phyloP scores from a whole-genome alignment of 2,329 filamentous ascomycete genomes.

The Ophiocordyceps camponoti-leonardi region DNA sequence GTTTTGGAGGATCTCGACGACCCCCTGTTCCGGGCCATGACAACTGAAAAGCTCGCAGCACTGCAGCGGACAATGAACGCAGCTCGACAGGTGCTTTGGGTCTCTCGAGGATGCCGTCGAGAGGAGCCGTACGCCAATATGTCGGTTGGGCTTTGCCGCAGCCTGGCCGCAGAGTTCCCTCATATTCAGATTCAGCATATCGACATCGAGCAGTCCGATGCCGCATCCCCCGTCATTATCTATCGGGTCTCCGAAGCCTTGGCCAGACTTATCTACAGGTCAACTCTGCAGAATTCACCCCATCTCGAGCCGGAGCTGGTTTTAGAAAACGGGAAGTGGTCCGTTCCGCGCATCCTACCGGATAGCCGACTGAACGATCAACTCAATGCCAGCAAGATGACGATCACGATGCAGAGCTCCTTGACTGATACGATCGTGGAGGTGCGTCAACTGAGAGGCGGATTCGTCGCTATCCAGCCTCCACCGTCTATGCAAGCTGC shows the following conservation, averaged over 20 bases:
- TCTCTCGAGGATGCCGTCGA: constrained; percentile 6
- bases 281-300: not conserved
- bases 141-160: constrained; percentile 2
- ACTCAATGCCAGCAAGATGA: constrained; percentile 1
- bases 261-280: not conserved
- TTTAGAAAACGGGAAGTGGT: not conserved
- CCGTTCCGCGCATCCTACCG: not conserved
- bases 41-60: constrained; percentile 8
- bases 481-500: not conserved
- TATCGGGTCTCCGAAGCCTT: not conserved
- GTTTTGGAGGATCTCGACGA: constrained; percentile 5
- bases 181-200: constrained; percentile 2
- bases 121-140: constrained; percentile 8
- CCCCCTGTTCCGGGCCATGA: constrained; percentile 15
- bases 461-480: not conserved
- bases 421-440: not conserved
- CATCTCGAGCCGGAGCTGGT: not conserved
- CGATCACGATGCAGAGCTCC: not conserved
- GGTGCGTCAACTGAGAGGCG: not conserved
- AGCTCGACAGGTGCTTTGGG: constrained; percentile 8
- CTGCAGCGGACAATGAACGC: constrained; percentile 6
- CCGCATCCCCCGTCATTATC: no score
- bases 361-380: not conserved
- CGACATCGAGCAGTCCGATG: constrained; percentile 1
- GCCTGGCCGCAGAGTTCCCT: not conserved